Evolutionary conservation across 2,329 filamentous ascomycete genomes (phyloP), one percentile per base, ranked within the genome.

Genomic region (Nemania diffusa): DNA sequence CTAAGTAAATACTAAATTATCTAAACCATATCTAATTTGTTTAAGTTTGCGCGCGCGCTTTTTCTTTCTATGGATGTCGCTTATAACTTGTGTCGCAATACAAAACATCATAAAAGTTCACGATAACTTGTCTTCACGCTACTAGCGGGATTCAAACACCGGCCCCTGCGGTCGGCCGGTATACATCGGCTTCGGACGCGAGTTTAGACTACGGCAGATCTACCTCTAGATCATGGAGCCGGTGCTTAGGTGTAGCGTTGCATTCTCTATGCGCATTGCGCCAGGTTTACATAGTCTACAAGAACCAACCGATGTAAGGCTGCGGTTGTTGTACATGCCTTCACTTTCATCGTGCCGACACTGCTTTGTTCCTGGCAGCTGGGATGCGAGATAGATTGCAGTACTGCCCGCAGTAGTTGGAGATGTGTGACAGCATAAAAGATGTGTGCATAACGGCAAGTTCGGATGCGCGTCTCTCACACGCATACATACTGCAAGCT

Each of bases 121-220:
- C 13, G 22, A 59, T 55, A 13, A 15, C 8, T 13, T 3, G 6
- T 29, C 17, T 34, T 26, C 27, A 55, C 26, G 22, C 22, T 9
- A 27, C 20, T 8, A 15, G 34, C 6, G 20, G 58, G 32, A 52
- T 29, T 53, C 26, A 3, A n/a, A 22, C 26, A 3, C 37, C 22
- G 20, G 15, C 11, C n/a, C 9, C 46, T 17, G 7, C 7, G 32
- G 6, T 42, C 17, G 22, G 15, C 15, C n/a, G 26, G n/a, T 20
- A 58, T 42, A 34, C 15, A 37, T 26, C 17, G n/a, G 46, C 24
- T 27, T 56, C 29, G 9, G 24, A 6, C 29, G 40, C 34, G 46
- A 46, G 44, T 42, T 56, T 50, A n/a, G n/a, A n/a, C n/a, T n/a
- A 56, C 62, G 40, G 62, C 48, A 22, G 22, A 32, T 26, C 37